Conservation (phyloP, 106 monocot genomes). For the Dendrobium chrysotoxum region DNA sequence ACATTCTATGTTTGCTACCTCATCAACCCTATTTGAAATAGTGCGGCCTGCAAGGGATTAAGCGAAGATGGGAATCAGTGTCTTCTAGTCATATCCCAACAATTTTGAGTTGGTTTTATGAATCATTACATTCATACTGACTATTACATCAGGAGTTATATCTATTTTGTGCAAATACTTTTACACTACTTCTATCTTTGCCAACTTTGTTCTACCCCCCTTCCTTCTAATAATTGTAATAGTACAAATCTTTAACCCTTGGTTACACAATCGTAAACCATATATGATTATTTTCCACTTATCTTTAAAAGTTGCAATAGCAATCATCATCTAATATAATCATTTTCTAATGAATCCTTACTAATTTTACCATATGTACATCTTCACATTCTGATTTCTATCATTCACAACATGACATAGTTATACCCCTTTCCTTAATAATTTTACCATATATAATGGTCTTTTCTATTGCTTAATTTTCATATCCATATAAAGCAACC, state of each 20-base stretch:
- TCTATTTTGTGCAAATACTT: background rate
- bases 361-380: background rate
- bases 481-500: background rate
- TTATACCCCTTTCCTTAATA: no score
- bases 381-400: no score
- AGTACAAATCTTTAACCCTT: no score
- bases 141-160: background rate
- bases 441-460: background rate
- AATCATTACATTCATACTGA: background rate
- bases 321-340: background rate
- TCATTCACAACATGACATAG: no score
- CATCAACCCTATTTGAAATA: no score
- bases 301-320: no score
- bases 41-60: no score
- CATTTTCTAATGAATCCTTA: background rate
- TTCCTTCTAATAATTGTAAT: no score
- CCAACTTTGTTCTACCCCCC: background rate
- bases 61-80: no score
- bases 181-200: background rate
- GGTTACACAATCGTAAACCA: no score
- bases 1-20: no score
- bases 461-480: background rate
- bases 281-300: no score
- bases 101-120: background rate
- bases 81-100: background rate